These are phyloP conservation scores for Cercophora newfieldiana DNA, from an alignment of 495 filamentous ascomycete species.

Conservation along the genomic window DNA sequence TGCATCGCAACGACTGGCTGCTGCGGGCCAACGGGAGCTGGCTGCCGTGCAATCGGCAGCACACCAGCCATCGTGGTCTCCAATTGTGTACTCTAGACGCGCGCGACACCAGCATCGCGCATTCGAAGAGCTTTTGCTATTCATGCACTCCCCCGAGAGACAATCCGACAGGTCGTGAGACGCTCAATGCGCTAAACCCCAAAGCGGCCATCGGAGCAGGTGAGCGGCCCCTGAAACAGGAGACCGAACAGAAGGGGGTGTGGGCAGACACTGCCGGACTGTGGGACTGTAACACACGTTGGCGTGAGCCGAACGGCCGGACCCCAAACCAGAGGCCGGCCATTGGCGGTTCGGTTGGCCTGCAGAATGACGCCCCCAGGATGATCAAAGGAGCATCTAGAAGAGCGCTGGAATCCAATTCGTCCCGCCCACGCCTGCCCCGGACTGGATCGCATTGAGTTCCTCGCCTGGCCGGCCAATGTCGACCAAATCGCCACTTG, in stretches of 20 bases:
- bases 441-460: slow-evolving; percentile 4
- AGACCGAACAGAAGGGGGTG: slow-evolving; percentile 19
- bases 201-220: slow-evolving; percentile 15
- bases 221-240: slow-evolving; percentile 34
- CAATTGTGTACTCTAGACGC: slow-evolving; percentile 18
- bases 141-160: slow-evolving; percentile 25
- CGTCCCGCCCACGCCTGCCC: slow-evolving; percentile 1
- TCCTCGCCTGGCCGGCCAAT: neutral
- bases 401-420: slow-evolving; percentile 5
- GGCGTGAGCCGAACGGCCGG: neutral
- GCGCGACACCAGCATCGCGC: slow-evolving; percentile 24
- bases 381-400: neutral
- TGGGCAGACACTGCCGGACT: neutral
- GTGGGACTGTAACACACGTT: neutral
- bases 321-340: neutral
- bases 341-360: slow-evolving; percentile 10
- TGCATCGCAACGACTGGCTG: neutral
- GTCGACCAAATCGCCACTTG: neutral
- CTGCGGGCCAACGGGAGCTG: neutral
- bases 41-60: slow-evolving; percentile 4
- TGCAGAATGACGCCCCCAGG: slow-evolving; percentile 6
- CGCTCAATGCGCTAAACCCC: slow-evolving; percentile 21
- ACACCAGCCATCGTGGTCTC: neutral
- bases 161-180: slow-evolving; percentile 9
- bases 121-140: slow-evolving; percentile 29